Percentiles rank a stretch among this genome's conserved stretches.
phyloP scores from a whole-genome alignment of 371 early-diverging fungal species.

The Mucor sp. region DNA sequence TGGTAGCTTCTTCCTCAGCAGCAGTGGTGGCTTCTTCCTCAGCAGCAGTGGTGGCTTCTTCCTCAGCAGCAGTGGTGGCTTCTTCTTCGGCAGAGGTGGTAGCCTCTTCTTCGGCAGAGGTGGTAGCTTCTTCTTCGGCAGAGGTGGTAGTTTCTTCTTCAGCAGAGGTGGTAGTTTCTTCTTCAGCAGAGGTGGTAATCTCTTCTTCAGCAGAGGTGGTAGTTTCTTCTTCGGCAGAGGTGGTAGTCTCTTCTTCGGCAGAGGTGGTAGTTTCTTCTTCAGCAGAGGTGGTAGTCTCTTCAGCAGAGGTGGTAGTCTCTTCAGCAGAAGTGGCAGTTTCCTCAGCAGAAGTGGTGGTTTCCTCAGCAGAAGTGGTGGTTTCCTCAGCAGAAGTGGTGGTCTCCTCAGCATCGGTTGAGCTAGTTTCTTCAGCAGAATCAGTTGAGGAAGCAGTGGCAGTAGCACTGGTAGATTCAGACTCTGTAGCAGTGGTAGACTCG shows the following conservation, averaged over 20 bases:
- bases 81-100: neutral
- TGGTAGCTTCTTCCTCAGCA: no score
- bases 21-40: neutral
- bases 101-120: no score
- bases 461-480: neutral
- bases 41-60: neutral
- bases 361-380: neutral
- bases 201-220: neutral
- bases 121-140: no score
- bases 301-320: neutral
- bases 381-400: no score
- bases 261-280: neutral
- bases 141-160: no score
- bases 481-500: neutral
- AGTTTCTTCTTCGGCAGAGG: neutral
- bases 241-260: neutral
- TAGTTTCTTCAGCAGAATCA: neutral
- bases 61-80: neutral
- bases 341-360: no score
- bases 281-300: neutral
- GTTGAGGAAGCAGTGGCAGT: neutral
- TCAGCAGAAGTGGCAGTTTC: no score
- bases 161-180: no score
- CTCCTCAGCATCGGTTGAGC: neutral
- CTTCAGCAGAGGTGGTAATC: no score